Conservation (phyloP, 352 stramenopile species). For the Pythium biforme region DNA sequence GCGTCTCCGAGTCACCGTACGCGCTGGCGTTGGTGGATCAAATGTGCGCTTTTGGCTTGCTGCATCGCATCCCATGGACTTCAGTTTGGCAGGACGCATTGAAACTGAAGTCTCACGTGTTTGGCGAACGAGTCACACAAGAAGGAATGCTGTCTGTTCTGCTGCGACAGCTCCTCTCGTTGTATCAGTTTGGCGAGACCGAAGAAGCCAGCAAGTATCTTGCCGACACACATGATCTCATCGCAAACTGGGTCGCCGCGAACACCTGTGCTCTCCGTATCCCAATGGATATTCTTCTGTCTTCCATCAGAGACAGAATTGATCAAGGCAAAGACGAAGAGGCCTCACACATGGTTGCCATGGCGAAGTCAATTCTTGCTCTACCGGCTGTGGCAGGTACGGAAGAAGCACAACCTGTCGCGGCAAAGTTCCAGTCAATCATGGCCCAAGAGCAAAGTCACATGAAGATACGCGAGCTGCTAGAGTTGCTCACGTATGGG, state of each 20-base stretch:
- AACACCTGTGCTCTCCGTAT: conserved; percentile 44
- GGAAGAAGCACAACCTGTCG: neutral
- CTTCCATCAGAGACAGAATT: conserved; percentile 32
- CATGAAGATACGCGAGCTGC: conserved; percentile 30
- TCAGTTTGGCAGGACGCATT: conserved; percentile 58
- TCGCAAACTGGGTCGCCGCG: conserved; percentile 50
- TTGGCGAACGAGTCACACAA: conserved; percentile 55
- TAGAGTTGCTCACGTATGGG: conserved; percentile 60
- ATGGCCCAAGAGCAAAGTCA: conserved; percentile 12
- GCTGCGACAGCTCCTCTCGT: conserved; percentile 38
- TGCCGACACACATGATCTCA: conserved; percentile 40
- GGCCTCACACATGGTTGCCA: conserved; percentile 26
- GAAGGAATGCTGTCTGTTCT: conserved; percentile 57
- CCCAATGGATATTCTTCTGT: conserved; percentile 43
- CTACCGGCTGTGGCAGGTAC: conserved; percentile 32
- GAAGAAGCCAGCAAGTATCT: neutral
- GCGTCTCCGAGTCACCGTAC: conserved; percentile 6
- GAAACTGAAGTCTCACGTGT: conserved; percentile 70
- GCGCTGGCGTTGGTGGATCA: conserved; percentile 39
- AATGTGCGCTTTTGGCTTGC: conserved; percentile 50
- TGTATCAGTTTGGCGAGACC: conserved; percentile 6
- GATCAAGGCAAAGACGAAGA: conserved; percentile 27
- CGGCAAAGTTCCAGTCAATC: conserved; percentile 7
- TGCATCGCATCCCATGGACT: conserved; percentile 38
- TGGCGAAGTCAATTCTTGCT: conserved; percentile 29